Percentiles rank a stretch among this genome's conserved stretches.
Conservation (phyloP, 2,329 filamentous ascomycete species). For the Pseudopithomyces chartarum region DNA sequence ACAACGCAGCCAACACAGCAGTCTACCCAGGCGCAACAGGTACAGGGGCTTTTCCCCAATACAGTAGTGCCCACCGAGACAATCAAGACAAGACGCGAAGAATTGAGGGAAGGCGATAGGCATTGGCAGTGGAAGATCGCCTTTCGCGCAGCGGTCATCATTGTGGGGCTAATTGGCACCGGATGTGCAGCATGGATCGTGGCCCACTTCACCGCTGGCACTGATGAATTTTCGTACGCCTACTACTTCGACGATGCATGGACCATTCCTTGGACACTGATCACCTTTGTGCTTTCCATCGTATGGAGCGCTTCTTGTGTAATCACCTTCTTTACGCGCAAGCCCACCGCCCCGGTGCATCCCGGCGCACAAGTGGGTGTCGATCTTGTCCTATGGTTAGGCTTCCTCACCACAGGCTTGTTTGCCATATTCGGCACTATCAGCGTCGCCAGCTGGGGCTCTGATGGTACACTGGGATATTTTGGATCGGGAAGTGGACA, state of each 20-base stretch:
- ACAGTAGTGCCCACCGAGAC: slow-evolving; percentile 4
- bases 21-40: background rate
- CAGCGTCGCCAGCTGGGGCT: slow-evolving; percentile 23
- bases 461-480: slow-evolving; percentile 21
- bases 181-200: slow-evolving; percentile 35
- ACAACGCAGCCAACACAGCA: background rate
- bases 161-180: slow-evolving; percentile 37
- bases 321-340: slow-evolving; percentile 28
- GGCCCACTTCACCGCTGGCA: background rate
- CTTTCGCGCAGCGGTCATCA: slow-evolving; percentile 24
- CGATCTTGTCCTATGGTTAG: slow-evolving; percentile 44
- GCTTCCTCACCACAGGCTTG: slow-evolving; percentile 33
- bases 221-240: background rate
- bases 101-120: slow-evolving; percentile 33
- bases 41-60: background rate
- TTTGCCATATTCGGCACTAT: slow-evolving; percentile 26
- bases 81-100: slow-evolving; percentile 21
- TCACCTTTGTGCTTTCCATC: slow-evolving; percentile 37
- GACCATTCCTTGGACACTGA: slow-evolving; percentile 26
- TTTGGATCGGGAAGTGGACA: slow-evolving; percentile 18
- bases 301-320: slow-evolving; percentile 38
- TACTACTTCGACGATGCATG: slow-evolving; percentile 21
- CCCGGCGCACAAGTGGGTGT: slow-evolving; percentile 41
- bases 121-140: slow-evolving; percentile 40
- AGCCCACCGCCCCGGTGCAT: slow-evolving; percentile 32